phyloP scores from a whole-genome alignment of 106 monocot genomes.

The Triglochin maritima region DNA sequence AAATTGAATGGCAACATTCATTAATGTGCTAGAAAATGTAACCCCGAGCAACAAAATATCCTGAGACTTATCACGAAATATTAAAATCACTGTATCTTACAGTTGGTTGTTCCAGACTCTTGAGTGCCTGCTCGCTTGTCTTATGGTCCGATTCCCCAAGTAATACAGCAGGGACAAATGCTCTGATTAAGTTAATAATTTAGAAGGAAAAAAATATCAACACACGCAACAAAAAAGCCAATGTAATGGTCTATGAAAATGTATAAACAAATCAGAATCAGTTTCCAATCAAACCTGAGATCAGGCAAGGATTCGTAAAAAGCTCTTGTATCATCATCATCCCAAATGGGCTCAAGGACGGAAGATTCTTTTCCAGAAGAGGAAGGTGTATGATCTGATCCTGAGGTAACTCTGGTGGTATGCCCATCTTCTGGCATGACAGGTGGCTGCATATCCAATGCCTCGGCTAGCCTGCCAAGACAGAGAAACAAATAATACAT shows the following conservation, averaged over 20 bases:
- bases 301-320: constrained; percentile 98
- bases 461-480: constrained; percentile 70
- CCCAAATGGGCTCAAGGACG: constrained; percentile 82
- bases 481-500: not conserved
- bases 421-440: constrained; percentile 95
- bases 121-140: constrained; percentile 43
- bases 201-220: constrained; percentile 9
- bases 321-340: constrained; percentile 88
- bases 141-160: constrained; percentile 89
- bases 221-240: not conserved
- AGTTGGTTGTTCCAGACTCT: constrained; percentile 51
- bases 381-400: constrained; percentile 50
- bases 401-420: constrained; percentile 77
- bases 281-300: constrained; percentile 51
- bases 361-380: constrained; percentile 59
- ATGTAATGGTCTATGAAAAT: not conserved
- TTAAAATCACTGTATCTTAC: constrained; percentile 7
- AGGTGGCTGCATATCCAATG: constrained; percentile 93
- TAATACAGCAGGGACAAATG: constrained; percentile 96
- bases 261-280: not conserved
- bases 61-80: too few relatives aligned
- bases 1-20: too few relatives aligned
- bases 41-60: too few relatives aligned
- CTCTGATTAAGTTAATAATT: constrained; percentile 32
- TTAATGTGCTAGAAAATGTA: too few relatives aligned